phyloP scores from a whole-genome alignment of 2,329 filamentous ascomycete genomes.

The Trichoderma hamatum region DNA sequence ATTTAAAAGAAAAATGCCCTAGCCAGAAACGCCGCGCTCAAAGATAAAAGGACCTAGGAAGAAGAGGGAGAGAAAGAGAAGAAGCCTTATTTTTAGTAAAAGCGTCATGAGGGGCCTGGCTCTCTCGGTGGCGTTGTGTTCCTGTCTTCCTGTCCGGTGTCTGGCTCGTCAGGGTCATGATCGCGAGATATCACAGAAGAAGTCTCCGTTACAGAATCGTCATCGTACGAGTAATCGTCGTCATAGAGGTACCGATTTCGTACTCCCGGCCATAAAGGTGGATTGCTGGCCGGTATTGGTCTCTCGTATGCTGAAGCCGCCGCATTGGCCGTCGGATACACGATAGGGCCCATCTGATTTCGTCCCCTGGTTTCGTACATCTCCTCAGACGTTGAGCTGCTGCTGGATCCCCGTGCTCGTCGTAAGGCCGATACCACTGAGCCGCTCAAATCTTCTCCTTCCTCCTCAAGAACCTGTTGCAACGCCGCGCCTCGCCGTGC shows the following conservation, averaged over 20 bases:
- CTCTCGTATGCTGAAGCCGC: conserved; percentile 31
- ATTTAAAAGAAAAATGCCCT: background rate
- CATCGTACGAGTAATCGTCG: conserved; percentile 40
- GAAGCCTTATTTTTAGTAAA: background rate
- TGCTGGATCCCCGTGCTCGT: conserved; percentile 28
- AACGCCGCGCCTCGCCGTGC: conserved; percentile 59
- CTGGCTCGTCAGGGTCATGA: conserved; percentile 31
- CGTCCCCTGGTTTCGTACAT: conserved; percentile 6
- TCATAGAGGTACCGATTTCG: conserved; percentile 39
- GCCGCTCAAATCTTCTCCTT: conserved; percentile 37
- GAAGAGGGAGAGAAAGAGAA: background rate
- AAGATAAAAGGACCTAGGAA: conserved; percentile 15
- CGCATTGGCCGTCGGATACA: conserved; percentile 28
- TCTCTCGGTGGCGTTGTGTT: conserved; percentile 5
- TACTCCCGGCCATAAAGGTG: conserved; percentile 51
- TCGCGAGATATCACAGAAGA: conserved; percentile 36
- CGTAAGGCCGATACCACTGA: conserved; percentile 24
- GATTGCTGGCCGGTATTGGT: conserved; percentile 39
- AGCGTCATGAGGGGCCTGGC: conserved; percentile 28
- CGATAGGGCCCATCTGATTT: background rate
- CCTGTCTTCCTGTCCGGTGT: conserved; percentile 14
- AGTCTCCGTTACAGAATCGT: conserved; percentile 37
- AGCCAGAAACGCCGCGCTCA: conserved; percentile 21
- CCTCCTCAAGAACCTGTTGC: conserved; percentile 60
- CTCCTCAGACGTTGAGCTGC: conserved; percentile 32